Evolutionary conservation across 768 basidiomycete genomes (phyloP).

Genomic region (Paxillus involutus): DNA sequence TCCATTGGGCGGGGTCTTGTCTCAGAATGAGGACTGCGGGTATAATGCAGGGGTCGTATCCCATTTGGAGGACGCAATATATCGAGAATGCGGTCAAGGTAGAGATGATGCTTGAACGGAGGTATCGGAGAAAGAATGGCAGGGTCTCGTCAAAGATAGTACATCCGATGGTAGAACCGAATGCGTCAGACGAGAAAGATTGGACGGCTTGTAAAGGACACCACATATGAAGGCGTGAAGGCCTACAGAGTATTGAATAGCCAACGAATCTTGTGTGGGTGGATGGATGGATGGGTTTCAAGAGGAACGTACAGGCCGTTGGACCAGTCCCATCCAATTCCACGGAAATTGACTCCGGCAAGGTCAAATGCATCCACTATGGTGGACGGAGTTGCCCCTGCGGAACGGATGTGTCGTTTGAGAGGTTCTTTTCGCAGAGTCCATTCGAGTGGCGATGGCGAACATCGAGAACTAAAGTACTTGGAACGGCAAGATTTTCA

Average conservation of each 20-base stretch:
- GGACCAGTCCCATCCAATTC: constrained; percentile 64
- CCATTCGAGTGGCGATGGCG: constrained; percentile 14
- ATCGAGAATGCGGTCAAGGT: constrained; percentile 32
- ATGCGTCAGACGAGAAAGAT: constrained; percentile 39
- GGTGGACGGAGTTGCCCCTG: background rate
- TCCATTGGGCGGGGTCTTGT: no score
- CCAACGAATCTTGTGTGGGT: constrained; percentile 38
- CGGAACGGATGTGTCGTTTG: constrained; percentile 9
- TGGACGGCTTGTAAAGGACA: constrained; percentile 45
- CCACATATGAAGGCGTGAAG: constrained; percentile 43
- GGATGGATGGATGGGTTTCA: constrained; percentile 41
- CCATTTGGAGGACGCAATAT: no score
- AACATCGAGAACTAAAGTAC: constrained; percentile 22
- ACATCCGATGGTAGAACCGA: constrained; percentile 14
- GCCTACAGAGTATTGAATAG: constrained; percentile 33
- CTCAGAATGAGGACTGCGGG: no score
- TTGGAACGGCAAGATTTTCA: no score
- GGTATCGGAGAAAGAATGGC: constrained; percentile 23
- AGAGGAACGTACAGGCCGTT: constrained; percentile 23
- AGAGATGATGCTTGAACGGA: constrained; percentile 44
- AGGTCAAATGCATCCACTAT: constrained; percentile 50
- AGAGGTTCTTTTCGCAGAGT: constrained; percentile 10
- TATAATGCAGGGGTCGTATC: no score
- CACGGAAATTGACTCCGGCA: constrained; percentile 45
- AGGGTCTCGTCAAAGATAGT: constrained; percentile 26